Base-by-base conservation (phyloP, 2,329 filamentous ascomycete species). In the Metarhizium guizhouense region DNA sequence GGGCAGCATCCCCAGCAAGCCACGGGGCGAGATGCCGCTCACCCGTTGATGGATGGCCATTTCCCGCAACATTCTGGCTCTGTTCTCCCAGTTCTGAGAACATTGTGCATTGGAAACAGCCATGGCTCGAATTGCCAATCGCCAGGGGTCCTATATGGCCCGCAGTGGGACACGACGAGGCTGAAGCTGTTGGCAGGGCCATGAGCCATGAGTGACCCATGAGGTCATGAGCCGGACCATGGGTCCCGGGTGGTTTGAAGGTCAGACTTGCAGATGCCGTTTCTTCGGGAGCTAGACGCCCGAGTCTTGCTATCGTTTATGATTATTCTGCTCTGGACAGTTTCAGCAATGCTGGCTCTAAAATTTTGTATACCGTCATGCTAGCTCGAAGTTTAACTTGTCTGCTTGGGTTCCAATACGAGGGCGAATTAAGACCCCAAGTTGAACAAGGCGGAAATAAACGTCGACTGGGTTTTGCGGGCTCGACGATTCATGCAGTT, bases 11-110 rank as follows among this genome's bases (percentile, higher is more conserved):
- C 40, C 48, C 56, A 51, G 56, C 62, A 61, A 67, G 65, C 64
- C 65, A 67, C 65, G 59, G n/a, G 57, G 54, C 62, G 64, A 66
- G 66, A 66, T 66, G 66, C 66, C 68, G 66, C 58, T 29, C 30
- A 54, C 20, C 38, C 36, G 16, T 25, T 13, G 4, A 7, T 25
- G 8, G 3, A 14, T 30, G 13, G 45, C 13, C 45, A 10, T 11
- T 11, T 34, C 7, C 25, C 10, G 32, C 32, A 34, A 11, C 10
- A 1, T 6, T 34, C 7, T 11, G 32, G 7, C 6, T 48, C 45
- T 11, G 18, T 20, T 20, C 6, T 45, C n/a, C 42, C 30, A 16
- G 25, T 29, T 11, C 11, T 14, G 25, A 25, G 25, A 25, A 25
- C 25, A 25, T 11, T n/a, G 38, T 16, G 13, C 11, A 40, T 13